These are phyloP conservation scores for Fusarium continuum DNA, from an alignment of 2,329 filamentous ascomycete genomes.

Conservation along the genomic window DNA sequence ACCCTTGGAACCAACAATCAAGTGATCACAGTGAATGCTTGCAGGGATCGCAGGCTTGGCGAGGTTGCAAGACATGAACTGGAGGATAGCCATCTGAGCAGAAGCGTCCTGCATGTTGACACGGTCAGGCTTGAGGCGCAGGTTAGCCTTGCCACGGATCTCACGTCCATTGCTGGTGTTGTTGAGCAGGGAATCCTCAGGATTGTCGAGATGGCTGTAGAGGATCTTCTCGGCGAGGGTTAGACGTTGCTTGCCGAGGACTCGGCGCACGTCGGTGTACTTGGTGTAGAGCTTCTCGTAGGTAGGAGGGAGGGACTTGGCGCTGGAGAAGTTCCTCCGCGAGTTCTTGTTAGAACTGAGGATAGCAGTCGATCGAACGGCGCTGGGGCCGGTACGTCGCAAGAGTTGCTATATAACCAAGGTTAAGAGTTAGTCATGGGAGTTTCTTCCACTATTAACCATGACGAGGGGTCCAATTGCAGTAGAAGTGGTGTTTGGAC, in stretches of 20 bases:
- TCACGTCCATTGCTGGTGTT: slow-evolving; percentile 84
- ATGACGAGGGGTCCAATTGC: slow-evolving; percentile 15
- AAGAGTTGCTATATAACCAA: slow-evolving; percentile 49
- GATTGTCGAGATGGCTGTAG: slow-evolving; percentile 91
- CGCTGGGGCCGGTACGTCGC: slow-evolving; percentile 48
- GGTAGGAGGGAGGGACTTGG: slow-evolving; percentile 67
- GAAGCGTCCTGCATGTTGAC: slow-evolving; percentile 99
- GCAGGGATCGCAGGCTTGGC: slow-evolving; percentile 91
- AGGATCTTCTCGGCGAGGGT: slow-evolving; percentile 98
- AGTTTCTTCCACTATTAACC: background rate
- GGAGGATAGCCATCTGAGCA: slow-evolving; percentile 96
- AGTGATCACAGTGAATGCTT: slow-evolving; percentile 98
- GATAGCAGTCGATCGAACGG: slow-evolving; percentile 39
- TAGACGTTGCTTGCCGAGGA: slow-evolving; percentile 74
- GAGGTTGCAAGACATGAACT: slow-evolving; percentile 98
- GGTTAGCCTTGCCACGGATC: slow-evolving; percentile 87
- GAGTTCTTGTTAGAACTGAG: slow-evolving; percentile 47
- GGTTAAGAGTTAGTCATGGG: slow-evolving; percentile 12
- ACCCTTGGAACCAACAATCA: slow-evolving; percentile 95
- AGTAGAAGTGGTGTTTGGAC: background rate
- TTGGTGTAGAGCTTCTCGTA: slow-evolving; percentile 84
- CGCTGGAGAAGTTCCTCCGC: slow-evolving; percentile 53
- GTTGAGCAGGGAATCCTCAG: slow-evolving; percentile 85
- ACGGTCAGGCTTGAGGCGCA: slow-evolving; percentile 96
- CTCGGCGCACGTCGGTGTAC: slow-evolving; percentile 76